Conservation (phyloP, 192 early-diverging fungal species). For the Coemansia sp. region DNA sequence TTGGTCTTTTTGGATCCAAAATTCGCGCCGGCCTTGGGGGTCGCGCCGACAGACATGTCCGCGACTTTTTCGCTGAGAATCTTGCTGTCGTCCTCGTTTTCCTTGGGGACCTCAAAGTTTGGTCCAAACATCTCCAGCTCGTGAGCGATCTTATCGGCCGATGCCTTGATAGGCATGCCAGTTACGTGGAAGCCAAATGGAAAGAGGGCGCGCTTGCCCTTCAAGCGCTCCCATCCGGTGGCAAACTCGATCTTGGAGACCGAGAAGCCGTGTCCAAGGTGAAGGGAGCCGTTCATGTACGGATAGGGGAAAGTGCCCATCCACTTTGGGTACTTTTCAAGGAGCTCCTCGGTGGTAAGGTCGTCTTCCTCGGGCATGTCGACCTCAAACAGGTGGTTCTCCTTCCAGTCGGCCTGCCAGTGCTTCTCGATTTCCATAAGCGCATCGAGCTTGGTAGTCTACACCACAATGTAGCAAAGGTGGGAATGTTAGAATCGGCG, state of each 20-base stretch:
- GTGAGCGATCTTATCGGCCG: conserved; percentile 56
- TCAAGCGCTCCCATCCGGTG: conserved; percentile 89
- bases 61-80: conserved; percentile 49
- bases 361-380: conserved; percentile 75
- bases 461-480: neutral
- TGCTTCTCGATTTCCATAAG: conserved; percentile 76
- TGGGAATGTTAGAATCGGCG: neutral
- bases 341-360: conserved; percentile 59
- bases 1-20: conserved; percentile 75
- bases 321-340: conserved; percentile 81
- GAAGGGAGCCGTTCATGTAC: conserved; percentile 94
- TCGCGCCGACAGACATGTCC: conserved; percentile 61
- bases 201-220: conserved; percentile 91
- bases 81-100: conserved; percentile 39
- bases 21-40: conserved; percentile 30
- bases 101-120: conserved; percentile 47
- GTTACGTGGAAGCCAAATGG: conserved; percentile 99
- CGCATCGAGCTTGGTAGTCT: conserved; percentile 79
- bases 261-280: conserved; percentile 97
- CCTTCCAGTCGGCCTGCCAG: conserved; percentile 82
- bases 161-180: conserved; percentile 98
- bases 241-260: conserved; percentile 96
- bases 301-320: conserved; percentile 97
- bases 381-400: conserved; percentile 77
- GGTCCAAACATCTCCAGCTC: conserved; percentile 61